phyloP scores from a whole-genome alignment of 2,329 filamentous ascomycete genomes.

The Colletotrichum sp. region DNA sequence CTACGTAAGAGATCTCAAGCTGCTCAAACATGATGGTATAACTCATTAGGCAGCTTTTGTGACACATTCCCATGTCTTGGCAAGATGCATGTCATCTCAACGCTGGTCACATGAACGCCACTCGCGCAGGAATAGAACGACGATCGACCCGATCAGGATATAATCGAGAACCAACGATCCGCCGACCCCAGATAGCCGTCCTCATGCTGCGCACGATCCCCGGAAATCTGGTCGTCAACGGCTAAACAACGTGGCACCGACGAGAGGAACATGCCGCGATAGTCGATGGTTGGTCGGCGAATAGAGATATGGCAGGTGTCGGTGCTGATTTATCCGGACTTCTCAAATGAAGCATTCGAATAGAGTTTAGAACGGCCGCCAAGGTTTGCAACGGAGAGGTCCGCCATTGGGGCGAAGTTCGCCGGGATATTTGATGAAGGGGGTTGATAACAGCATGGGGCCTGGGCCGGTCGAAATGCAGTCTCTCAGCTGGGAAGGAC shows the following conservation, averaged over 20 bases:
- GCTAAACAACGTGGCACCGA: background rate
- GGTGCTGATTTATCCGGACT: background rate
- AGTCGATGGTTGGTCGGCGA: background rate
- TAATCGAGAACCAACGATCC: background rate
- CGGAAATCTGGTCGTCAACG: background rate
- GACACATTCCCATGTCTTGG: background rate
- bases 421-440: slow-evolving; percentile 13
- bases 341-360: background rate
- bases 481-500: background rate
- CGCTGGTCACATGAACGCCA: background rate
- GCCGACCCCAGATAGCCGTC: background rate
- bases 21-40: background rate
- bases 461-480: slow-evolving; percentile 10
- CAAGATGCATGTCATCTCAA: background rate
- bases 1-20: background rate
- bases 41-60: background rate
- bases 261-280: background rate
- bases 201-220: background rate
- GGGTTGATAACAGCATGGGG: background rate
- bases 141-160: background rate
- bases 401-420: slow-evolving; percentile 4
- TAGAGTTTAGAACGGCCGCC: background rate
- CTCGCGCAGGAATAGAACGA: background rate
- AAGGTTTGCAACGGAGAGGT: background rate
- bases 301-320: background rate